Evolutionary conservation across 2,329 filamentous ascomycete species (phyloP).

Genomic region (Fusarium luffae): DNA sequence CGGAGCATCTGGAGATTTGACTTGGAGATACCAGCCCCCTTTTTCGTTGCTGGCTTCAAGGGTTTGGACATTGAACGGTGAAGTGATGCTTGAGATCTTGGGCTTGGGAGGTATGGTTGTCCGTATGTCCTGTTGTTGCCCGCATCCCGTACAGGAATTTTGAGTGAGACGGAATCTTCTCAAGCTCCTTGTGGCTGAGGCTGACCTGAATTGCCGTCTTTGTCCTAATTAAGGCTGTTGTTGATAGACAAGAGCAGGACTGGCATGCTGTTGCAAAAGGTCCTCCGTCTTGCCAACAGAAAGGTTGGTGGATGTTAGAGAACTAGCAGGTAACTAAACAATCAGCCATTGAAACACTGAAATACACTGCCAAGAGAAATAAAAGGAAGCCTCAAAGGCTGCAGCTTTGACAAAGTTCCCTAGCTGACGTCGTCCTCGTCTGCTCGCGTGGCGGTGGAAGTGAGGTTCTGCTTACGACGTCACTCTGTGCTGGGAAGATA

Average conservation of each 20-base stretch:
- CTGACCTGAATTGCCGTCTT: constrained; percentile 16
- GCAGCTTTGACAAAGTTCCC: constrained; percentile 39
- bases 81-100: neutral
- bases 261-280: constrained; percentile 10
- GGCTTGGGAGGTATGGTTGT: neutral
- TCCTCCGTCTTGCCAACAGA: neutral
- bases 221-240: neutral
- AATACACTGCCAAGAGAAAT: constrained; percentile 30
- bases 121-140: neutral
- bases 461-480: constrained; percentile 44
- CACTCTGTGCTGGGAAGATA: constrained; percentile 33
- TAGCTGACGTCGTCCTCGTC: constrained; percentile 40
- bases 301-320: neutral
- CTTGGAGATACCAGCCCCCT: constrained; percentile 42
- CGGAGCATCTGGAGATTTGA: constrained; percentile 43
- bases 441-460: constrained; percentile 37
- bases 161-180: constrained; percentile 1
- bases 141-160: constrained; percentile 1
- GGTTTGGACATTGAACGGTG: neutral
- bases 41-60: constrained; percentile 8
- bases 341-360: neutral
- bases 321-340: neutral
- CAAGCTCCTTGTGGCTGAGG: constrained; percentile 25
- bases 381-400: constrained; percentile 45
- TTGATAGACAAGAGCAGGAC: constrained; percentile 21